Base-by-base conservation (phyloP, 2,329 filamentous ascomycete genomes). In the Chalaropsis thielavioides region DNA sequence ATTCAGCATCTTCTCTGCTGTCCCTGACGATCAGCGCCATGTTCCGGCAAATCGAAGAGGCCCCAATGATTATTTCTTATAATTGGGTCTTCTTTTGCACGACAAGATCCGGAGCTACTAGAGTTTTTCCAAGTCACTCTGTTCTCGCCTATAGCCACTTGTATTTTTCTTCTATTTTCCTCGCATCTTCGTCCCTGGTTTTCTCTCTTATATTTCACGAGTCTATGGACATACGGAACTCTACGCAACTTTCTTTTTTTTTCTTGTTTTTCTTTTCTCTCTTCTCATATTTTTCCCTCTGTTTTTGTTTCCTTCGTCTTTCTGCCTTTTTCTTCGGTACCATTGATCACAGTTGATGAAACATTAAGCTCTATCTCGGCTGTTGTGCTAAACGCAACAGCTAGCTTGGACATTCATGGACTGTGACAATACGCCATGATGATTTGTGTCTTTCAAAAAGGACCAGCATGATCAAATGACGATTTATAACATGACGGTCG, bases 1-100 rank as follows among this genome's bases (percentile, higher is more conserved):
- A 71, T 99, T 99, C 78, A 94, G 87, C 74, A 94, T 95, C 72
- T 95, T 95, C 78, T 87, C 85, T 38, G 90, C 90, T 40, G 90
- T 95, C n/a, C 89, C 90, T 0, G 90, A 94, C 71, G 87, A 94
- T 70, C 83, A 89, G 74, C 81, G 90, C 67, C 88, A 90, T 65
- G 87, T 92, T 8, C 90, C 90, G 1, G 84, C 87, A 11, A 88
- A 83, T 64, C 80, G 85, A 54, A 79, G 84, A 68, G 84, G 85
- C 35, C 83, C 85, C 17, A 83, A 83, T 63, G 86, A 89, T 72
- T 89, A 89, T 76, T 89, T 89, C 76, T 76, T 89, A 71, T 87
- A 74, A 72, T 68, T 65, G 64, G 1, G 35, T 17, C 63, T 49
- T n/a, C 49, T 35, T 58, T 24, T 43, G 15, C 35, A 58, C 7